These are phyloP conservation scores for Myxozyma neotropica DNA, from an alignment of 805 yeast genomes.

Conservation along the genomic window DNA sequence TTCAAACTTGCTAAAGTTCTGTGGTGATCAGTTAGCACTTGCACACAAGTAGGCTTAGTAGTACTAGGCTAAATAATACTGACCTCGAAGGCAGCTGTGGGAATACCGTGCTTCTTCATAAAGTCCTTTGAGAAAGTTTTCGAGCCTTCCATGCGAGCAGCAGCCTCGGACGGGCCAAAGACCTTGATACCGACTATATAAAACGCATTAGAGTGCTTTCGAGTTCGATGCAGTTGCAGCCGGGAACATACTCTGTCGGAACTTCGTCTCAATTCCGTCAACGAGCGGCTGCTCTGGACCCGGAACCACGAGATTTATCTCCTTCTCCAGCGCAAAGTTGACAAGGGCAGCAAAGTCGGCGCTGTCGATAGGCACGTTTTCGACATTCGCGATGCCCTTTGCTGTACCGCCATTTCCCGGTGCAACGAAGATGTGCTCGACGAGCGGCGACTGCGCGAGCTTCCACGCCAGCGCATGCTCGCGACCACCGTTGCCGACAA, in stretches of 20 bases:
- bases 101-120: slow-evolving; percentile 88
- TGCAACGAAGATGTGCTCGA: slow-evolving; percentile 78
- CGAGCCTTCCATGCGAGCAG: slow-evolving; percentile 96
- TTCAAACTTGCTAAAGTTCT: slow-evolving; percentile 73
- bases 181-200: slow-evolving; percentile 80
- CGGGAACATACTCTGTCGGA: slow-evolving; percentile 50
- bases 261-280: slow-evolving; percentile 79
- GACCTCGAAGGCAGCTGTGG: slow-evolving; percentile 81
- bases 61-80: neutral
- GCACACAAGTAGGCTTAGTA: neutral
- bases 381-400: slow-evolving; percentile 55
- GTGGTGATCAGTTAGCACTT: neutral
- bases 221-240: neutral
- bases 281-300: slow-evolving; percentile 99
- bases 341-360: slow-evolving; percentile 71
- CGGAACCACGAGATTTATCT: slow-evolving; percentile 78
- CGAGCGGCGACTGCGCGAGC: slow-evolving; percentile 74
- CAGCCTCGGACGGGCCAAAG: slow-evolving; percentile 91
- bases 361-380: slow-evolving; percentile 70
- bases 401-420: slow-evolving; percentile 91
- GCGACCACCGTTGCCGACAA: slow-evolving; percentile 98
- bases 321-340: slow-evolving; percentile 68
- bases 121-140: slow-evolving; percentile 92
- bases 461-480: slow-evolving; percentile 97
- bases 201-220: neutral